Evolutionary conservation across 345 rosid species (phyloP).

Genomic region (Bruguiera parviflora): DNA sequence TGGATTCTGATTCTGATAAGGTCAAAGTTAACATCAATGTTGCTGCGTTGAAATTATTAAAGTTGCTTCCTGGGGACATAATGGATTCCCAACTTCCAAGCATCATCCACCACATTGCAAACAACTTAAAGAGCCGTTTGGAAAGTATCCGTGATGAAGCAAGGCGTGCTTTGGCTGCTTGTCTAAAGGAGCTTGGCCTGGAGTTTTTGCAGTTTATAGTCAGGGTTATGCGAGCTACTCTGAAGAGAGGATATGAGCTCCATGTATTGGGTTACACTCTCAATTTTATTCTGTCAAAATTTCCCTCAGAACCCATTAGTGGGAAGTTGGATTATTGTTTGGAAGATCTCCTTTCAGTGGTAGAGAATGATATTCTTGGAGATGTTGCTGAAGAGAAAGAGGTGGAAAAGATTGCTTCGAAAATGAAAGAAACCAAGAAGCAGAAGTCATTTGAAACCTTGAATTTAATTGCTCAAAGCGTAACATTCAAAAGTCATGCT

Average conservation of each 20-base stretch:
- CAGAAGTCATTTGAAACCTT: constrained; percentile 70
- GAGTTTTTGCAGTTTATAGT: constrained; percentile 71
- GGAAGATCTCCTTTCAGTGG: constrained; percentile 70
- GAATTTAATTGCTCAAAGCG: constrained; percentile 60
- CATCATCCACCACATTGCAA: constrained; percentile 64
- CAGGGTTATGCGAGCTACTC: constrained; percentile 53
- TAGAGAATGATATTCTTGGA: constrained; percentile 76
- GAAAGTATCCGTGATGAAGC: constrained; percentile 76
- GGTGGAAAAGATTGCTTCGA: constrained; percentile 72
- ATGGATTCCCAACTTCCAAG: constrained; percentile 75
- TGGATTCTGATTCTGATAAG: constrained; percentile 60
- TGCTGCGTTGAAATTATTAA: constrained; percentile 76
- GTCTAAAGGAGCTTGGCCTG: constrained; percentile 85
- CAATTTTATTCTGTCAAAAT: constrained; percentile 57
- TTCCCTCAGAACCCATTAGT: constrained; percentile 34
- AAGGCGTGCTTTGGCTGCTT: constrained; percentile 75
- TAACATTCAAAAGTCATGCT: constrained; percentile 67
- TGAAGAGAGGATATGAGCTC: constrained; percentile 80
- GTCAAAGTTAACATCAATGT: constrained; percentile 60
- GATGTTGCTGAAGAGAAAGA: constrained; percentile 92
- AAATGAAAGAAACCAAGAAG: constrained; percentile 86
- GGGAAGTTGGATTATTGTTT: constrained; percentile 79
- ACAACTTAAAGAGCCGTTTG: constrained; percentile 61
- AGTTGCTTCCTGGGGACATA: constrained; percentile 74
- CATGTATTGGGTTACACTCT: constrained; percentile 83